phyloP scores from a whole-genome alignment of 1,284 basidiomycete genomes.

The Microbotryum scabiosae region DNA sequence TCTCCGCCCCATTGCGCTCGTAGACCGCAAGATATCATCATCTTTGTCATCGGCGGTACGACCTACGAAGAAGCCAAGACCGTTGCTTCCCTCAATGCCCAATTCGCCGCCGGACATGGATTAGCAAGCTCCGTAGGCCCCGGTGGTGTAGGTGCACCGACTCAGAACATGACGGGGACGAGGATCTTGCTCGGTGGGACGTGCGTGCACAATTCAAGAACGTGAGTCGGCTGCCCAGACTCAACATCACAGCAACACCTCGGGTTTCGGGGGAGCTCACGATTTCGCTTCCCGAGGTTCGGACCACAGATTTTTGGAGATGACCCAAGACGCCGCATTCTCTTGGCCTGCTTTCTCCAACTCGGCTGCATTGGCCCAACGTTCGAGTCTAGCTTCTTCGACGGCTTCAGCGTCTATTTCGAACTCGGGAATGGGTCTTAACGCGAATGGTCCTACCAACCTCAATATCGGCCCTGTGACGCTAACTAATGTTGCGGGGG shows the following conservation, averaged over 20 bases:
- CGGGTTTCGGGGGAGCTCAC: no score
- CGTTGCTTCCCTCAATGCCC: conserved; percentile 76
- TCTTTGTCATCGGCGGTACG: conserved; percentile 88
- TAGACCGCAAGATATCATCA: conserved; percentile 86
- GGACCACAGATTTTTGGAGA: conserved; percentile 30
- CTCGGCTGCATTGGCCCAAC: background rate
- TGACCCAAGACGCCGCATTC: conserved; percentile 33
- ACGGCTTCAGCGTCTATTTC: background rate
- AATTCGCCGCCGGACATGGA: conserved; percentile 45
- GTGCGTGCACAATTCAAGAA: conserved; percentile 82
- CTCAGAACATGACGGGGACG: conserved; percentile 48
- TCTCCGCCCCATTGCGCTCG: background rate
- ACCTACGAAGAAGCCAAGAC: conserved; percentile 87
- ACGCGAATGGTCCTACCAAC: conserved; percentile 56
- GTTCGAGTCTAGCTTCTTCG: background rate
- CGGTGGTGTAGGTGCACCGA: conserved; percentile 28
- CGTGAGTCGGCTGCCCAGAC: conserved; percentile 50
- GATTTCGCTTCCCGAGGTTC: no score
- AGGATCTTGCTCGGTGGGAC: conserved; percentile 82
- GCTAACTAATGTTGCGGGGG: conserved; percentile 61
- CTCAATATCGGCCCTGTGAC: conserved; percentile 84
- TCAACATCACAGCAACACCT: no score
- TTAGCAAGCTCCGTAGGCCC: conserved; percentile 38
- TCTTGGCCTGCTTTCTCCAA: conserved; percentile 37
- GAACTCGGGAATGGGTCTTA: conserved; percentile 38